Percentiles rank a stretch among this genome's conserved stretches.
These are phyloP conservation scores for Bacterosira constricta DNA, from an alignment of 108 stramenopile genomes.

Conservation along the genomic window DNA sequence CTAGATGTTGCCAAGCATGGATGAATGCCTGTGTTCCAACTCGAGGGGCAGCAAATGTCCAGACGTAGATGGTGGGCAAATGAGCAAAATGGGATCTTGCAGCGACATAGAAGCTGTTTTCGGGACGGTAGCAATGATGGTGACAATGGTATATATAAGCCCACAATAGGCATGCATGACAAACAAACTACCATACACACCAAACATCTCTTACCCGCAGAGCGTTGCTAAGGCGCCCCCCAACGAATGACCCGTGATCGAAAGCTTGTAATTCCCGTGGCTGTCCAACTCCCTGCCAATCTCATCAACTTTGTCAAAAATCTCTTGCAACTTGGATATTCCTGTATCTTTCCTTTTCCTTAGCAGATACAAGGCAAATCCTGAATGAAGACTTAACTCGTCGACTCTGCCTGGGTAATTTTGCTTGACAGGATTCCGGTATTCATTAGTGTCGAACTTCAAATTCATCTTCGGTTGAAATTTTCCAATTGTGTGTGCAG, in stretches of 20 bases:
- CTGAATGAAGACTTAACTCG: constrained; percentile 15
- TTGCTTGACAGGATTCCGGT: constrained; percentile 26
- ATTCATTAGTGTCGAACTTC: constrained; percentile 9
- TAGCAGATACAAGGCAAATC: constrained; percentile 24
- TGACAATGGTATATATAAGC: too few relatives aligned
- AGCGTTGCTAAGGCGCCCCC: constrained; percentile 55
- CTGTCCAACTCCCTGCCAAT: constrained; percentile 25
- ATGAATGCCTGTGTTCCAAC: constrained; percentile 29
- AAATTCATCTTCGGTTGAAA: too few relatives aligned
- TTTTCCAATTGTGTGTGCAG: constrained; percentile 14
- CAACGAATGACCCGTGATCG: constrained; percentile 40
- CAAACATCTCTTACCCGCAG: too few relatives aligned
- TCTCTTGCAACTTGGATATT: constrained; percentile 24
- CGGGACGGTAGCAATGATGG: too few relatives aligned
- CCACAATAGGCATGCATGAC: too few relatives aligned
- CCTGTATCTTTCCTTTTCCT: constrained; percentile 25
- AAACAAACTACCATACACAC: too few relatives aligned
- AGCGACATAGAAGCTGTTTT: constrained; percentile 30
- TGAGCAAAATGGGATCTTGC: constrained; percentile 22
- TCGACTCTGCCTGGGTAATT: constrained; percentile 15
- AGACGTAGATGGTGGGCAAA: constrained; percentile 13
- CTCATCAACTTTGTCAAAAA: constrained; percentile 16
- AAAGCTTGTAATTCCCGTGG: constrained; percentile 27
- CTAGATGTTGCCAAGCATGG: constrained; percentile 28
- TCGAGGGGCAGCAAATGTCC: constrained; percentile 30